phyloP scores from a whole-genome alignment of 225 moss, liverwort and hornwort species.

The Physcomitrellopsis africana region DNA sequence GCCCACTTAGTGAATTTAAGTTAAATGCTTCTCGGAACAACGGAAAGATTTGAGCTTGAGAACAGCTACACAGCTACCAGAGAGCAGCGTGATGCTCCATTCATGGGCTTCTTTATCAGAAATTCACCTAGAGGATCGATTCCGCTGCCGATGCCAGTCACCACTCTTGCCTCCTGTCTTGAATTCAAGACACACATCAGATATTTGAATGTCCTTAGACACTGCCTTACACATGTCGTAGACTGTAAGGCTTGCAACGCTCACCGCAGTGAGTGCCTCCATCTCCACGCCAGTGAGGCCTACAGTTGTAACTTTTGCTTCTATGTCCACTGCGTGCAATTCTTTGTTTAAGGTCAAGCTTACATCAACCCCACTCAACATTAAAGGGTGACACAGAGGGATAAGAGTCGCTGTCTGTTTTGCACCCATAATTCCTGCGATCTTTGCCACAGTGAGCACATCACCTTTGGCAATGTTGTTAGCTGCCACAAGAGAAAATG shows the following conservation, averaged over 20 bases:
- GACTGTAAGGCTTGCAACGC: constrained; percentile 82
- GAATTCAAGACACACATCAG: constrained; percentile 68
- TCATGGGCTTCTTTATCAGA: too few relatives aligned
- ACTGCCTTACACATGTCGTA: constrained; percentile 99
- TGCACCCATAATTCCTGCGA: constrained; percentile 87
- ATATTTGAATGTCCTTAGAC: constrained; percentile 73
- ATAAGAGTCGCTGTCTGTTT: constrained; percentile 85
- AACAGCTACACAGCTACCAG: too few relatives aligned
- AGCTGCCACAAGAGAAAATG: constrained; percentile 72
- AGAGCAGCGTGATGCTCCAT: too few relatives aligned
- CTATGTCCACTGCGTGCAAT: constrained; percentile 67
- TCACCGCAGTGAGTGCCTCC: constrained; percentile 94
- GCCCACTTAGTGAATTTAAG: too few relatives aligned
- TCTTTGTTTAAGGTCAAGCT: constrained; percentile 57
- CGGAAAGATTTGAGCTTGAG: too few relatives aligned
- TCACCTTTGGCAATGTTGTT: constrained; percentile 87
- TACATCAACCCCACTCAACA: constrained; percentile 73
- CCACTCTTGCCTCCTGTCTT: constrained; percentile 93
- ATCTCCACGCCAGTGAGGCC: constrained; percentile 96
- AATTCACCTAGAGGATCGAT: not conserved
- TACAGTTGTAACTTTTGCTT: constrained; percentile 64
- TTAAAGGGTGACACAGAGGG: constrained; percentile 81
- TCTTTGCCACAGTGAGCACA: constrained; percentile 85
- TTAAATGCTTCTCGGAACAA: too few relatives aligned
- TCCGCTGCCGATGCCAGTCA: constrained; percentile 60